Percentiles rank a stretch among this genome's conserved stretches.
Evolutionary conservation across 1,284 basidiomycete species (phyloP).

Genomic region (Ustilago sp.): DNA sequence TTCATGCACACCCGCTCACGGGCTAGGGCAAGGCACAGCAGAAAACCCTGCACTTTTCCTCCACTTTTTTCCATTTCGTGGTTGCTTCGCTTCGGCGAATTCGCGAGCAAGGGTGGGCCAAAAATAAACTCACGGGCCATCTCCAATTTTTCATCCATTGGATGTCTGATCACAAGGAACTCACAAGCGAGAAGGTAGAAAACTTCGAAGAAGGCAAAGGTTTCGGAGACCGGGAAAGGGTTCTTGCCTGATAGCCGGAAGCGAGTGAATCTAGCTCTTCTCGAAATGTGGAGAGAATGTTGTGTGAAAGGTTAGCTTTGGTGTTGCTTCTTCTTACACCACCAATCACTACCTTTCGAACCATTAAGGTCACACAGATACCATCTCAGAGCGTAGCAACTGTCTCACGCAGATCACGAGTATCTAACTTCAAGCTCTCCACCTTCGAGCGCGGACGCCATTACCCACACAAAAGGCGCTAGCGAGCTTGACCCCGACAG

Average conservation of each 20-base stretch:
- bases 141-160: not conserved
- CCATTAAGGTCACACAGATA: too few relatives aligned
- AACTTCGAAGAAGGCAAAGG: not conserved
- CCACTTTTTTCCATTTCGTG: not conserved
- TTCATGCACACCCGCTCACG: slow-evolving; percentile 5
- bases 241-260: slow-evolving; percentile 8
- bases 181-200: not conserved
- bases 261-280: not conserved
- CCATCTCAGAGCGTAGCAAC: too few relatives aligned
- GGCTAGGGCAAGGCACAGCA: not conserved
- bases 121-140: not conserved
- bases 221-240: slow-evolving; percentile 5
- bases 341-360: not conserved
- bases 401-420: too few relatives aligned
- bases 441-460: too few relatives aligned
- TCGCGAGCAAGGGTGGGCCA: not conserved
- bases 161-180: slow-evolving; percentile 4
- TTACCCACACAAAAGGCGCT: too few relatives aligned
- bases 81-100: not conserved
- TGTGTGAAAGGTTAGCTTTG: not conserved
- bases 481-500: too few relatives aligned
- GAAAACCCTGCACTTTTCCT: not conserved
- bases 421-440: too few relatives aligned
- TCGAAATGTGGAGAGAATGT: slow-evolving; percentile 3
- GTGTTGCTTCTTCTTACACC: not conserved